Evolutionary conservation across 106 monocot genomes (phyloP), one percentile per base, ranked within the genome.

Genomic region (Vanilla planifolia): DNA sequence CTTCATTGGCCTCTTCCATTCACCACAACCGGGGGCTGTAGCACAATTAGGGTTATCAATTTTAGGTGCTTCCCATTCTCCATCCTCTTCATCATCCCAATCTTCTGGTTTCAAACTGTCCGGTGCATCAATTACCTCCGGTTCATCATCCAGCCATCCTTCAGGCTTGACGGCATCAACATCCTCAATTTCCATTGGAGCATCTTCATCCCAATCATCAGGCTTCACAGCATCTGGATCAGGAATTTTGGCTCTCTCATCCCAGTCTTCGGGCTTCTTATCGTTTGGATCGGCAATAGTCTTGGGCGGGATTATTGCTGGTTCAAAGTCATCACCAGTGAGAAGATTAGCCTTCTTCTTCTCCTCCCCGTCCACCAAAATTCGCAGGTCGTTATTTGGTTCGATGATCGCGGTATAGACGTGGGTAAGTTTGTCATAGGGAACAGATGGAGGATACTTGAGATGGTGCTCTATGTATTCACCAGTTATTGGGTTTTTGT

Each of bases 121-220:
- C 17, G 84, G 79, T 47, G 86, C 92, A 66, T 86, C 92, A 51
- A 92, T 80, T 59, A 86, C 86, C 60, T 92, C 92, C 8, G 86
- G 86, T 59, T 92, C 92, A 59, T 92, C 83, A 72, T 92, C 86
- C 77, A 92, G 64, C 92, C 92, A 92, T 21, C 86, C 92, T 19
- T 86, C 92, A 11, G 92, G 86, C 72, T 92, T 92, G 5, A 77
- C 77, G 55, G 84, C 84, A 71, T 84, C 72, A 36, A 70, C 79
- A 69, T 84, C 75, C 41, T 74, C 92, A 41, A 92, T 83, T 60
- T 92, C 92, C 71, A 77, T 75, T 2, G 86, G 83, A 51, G 92
- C 92, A 77, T 92, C 77, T 63, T 92, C 92, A 72, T 92, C 86
- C 92, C 92, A 92, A 58, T 92, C 92, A 34, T 83, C 86, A 45